Conservation (phyloP, 192 early-diverging fungal species). For the Dissophora ornata region DNA sequence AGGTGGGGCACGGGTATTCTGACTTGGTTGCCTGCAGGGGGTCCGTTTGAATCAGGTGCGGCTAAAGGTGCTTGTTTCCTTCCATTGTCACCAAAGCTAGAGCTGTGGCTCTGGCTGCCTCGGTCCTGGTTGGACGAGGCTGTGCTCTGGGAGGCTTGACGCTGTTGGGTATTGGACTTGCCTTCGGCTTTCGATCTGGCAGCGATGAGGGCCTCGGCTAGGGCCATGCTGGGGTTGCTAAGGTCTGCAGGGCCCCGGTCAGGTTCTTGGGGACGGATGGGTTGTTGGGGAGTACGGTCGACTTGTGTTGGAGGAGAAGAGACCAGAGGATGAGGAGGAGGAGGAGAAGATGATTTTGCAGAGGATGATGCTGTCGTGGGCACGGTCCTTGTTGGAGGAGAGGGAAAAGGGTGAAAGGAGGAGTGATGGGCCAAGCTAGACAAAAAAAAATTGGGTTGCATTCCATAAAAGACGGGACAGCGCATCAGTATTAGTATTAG, state of each 20-base stretch:
- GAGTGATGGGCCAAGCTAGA: constrained; percentile 16
- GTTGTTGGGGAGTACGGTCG: constrained; percentile 10
- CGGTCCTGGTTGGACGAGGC: no score
- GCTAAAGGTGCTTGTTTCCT: constrained; percentile 11
- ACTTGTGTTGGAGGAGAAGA: constrained; percentile 10
- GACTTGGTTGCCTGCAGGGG: constrained; percentile 5
- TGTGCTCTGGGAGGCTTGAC: no score
- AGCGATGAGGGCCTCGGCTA: constrained; percentile 43
- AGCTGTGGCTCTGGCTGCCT: constrained; percentile 2
- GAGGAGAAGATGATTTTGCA: not conserved
- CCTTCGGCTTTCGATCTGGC: constrained; percentile 40
- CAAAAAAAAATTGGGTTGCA: constrained; percentile 10
- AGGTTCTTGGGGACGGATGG: constrained; percentile 21
- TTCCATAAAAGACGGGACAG: constrained; percentile 10
- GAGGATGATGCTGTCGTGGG: constrained; percentile 5
- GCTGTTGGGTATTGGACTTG: constrained; percentile 9
- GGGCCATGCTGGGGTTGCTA: constrained; percentile 48
- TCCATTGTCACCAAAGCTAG: constrained; percentile 3
- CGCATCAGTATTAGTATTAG: constrained; percentile 2
- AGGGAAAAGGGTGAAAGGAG: constrained; percentile 48
- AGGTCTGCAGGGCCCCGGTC: constrained; percentile 51
- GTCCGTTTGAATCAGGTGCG: no score
- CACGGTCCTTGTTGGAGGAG: constrained; percentile 30
- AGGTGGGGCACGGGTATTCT: constrained; percentile 44
- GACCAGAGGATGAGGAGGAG: not conserved